phyloP scores from a whole-genome alignment of 257 asterid genomes.

The Knoxia roxburghii region DNA sequence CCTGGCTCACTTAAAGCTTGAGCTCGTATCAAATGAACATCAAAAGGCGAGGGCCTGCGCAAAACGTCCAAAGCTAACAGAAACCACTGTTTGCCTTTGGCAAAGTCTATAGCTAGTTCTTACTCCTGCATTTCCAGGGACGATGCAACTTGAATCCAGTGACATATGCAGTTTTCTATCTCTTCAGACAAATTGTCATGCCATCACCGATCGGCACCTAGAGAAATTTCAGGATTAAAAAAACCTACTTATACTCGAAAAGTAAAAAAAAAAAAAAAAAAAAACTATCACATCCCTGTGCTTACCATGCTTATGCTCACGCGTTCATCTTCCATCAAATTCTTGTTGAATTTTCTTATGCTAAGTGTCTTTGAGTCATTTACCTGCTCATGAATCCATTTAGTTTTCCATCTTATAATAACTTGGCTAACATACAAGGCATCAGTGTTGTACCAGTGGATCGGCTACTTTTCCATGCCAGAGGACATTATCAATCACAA shows the following conservation, averaged over 20 bases:
- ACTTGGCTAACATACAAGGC: background rate
- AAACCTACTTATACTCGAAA: background rate
- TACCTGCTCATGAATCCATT: conserved; percentile 36
- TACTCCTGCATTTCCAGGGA: background rate
- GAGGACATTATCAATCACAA: conserved; percentile 87
- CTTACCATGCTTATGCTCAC: conserved; percentile 88
- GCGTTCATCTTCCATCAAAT: conserved; percentile 66
- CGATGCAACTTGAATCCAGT: background rate
- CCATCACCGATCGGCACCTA: conserved; percentile 91
- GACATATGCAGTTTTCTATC: conserved; percentile 17
- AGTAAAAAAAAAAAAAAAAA: background rate
- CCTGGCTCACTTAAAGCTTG: no score
- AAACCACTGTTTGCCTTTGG: background rate
- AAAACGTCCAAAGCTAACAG: background rate
- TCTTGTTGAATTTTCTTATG: conserved; percentile 60
- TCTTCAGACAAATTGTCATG: conserved; percentile 70
- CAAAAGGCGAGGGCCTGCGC: no score
- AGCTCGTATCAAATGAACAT: no score
- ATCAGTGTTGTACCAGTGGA: conserved; percentile 46
- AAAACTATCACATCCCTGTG: background rate
- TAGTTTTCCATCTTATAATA: background rate
- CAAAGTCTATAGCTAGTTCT: background rate
- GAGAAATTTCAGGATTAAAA: background rate
- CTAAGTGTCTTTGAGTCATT: conserved; percentile 61
- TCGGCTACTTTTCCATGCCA: conserved; percentile 97